These are phyloP conservation scores for Azolla pinnata DNA, from an alignment of 75 land plant genomes.

Conservation along the genomic window DNA sequence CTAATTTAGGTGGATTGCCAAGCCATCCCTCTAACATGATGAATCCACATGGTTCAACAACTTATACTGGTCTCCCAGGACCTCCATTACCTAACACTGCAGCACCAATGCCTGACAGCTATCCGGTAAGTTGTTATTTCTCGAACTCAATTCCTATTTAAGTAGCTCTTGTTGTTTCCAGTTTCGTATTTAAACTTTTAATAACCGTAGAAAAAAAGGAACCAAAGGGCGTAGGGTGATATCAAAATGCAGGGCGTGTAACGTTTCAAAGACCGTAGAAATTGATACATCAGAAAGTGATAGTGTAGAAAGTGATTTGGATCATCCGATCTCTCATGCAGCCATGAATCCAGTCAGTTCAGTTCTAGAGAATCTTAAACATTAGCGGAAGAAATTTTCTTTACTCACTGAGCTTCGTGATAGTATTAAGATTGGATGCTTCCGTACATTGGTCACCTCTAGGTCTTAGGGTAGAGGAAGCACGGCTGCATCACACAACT, in stretches of 20 bases:
- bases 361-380: too few relatives aligned
- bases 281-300: neutral
- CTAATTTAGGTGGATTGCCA: constrained; percentile 10
- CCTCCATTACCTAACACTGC: constrained; percentile 2
- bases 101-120: neutral
- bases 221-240: neutral
- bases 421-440: too few relatives aligned
- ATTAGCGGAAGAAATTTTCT: too few relatives aligned
- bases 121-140: neutral
- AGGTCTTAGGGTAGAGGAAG: too few relatives aligned
- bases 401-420: too few relatives aligned
- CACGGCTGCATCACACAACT: too few relatives aligned
- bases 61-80: neutral
- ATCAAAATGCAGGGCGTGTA: neutral
- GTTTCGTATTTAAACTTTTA: neutral
- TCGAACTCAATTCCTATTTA: neutral
- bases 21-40: neutral
- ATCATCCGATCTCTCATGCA: too few relatives aligned
- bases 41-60: constrained; percentile 6
- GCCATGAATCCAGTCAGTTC: too few relatives aligned
- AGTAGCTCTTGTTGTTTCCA: neutral
- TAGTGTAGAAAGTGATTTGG: neutral
- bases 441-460: too few relatives aligned
- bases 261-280: neutral
- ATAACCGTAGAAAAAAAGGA: neutral